Percentiles rank a stretch among this genome's conserved stretches.
phyloP scores from a whole-genome alignment of 1,139 yeast species.

The Debaryomyces coudertii region DNA sequence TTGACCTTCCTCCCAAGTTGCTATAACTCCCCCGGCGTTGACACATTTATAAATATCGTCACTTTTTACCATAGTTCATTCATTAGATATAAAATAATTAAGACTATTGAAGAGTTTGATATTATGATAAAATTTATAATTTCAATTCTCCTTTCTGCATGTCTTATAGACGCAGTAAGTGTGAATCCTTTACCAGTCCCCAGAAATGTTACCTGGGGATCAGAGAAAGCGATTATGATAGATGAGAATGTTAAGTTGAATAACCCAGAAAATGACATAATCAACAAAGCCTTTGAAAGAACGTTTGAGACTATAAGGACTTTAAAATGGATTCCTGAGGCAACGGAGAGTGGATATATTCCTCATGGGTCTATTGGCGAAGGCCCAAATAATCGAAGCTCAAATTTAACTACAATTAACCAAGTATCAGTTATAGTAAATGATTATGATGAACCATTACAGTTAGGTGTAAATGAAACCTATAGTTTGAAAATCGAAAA shows the following conservation, averaged over 20 bases:
- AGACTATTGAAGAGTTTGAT: not conserved
- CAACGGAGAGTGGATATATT: constrained; percentile 23
- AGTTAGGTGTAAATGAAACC: constrained; percentile 46
- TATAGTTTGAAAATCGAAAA: constrained; percentile 29
- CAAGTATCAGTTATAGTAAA: constrained; percentile 21
- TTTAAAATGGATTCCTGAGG: constrained; percentile 33
- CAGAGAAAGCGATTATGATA: constrained; percentile 1
- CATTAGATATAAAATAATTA: no score
- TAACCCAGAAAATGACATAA: not conserved
- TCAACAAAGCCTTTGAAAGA: constrained; percentile 7
- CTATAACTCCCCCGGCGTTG: no score
- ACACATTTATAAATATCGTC: no score
- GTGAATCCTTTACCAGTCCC: constrained; percentile 4
- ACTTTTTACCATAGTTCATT: no score
- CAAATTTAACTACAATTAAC: not conserved
- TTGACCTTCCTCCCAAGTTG: no score
- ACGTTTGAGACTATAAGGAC: constrained; percentile 16
- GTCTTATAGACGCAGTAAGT: not conserved
- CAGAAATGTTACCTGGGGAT: not conserved
- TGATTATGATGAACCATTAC: constrained; percentile 34
- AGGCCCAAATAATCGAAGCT: not conserved
- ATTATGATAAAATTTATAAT: not conserved
- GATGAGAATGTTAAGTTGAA: not conserved
- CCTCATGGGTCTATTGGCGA: constrained; percentile 13
- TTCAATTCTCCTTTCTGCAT: no score